Percentiles rank a stretch among this genome's conserved stretches.
Evolutionary conservation across 1,139 yeast genomes (phyloP).

Genomic region (Geotrichum fermentans): DNA sequence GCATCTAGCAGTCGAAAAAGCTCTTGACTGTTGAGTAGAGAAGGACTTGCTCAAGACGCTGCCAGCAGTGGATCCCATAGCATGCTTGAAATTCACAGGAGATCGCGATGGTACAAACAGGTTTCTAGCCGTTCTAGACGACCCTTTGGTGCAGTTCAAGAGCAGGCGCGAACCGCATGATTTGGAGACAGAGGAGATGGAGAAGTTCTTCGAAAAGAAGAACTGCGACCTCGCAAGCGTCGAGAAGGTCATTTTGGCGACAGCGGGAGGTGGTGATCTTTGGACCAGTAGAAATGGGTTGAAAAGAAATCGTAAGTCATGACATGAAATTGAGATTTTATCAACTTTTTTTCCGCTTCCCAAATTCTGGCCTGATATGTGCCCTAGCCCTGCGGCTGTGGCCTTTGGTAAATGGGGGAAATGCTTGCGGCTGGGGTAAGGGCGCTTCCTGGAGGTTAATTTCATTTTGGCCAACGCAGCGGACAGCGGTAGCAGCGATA

Average conservation of each 20-base stretch:
- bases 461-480: no score
- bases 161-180: slow-evolving; percentile 30
- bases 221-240: slow-evolving; percentile 38
- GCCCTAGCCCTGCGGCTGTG: not conserved
- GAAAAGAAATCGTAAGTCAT: not conserved
- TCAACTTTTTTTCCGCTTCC: not conserved
- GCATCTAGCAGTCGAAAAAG: slow-evolving; percentile 17
- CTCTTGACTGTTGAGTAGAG: not conserved
- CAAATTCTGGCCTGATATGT: not conserved
- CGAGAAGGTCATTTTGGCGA: slow-evolving; percentile 21
- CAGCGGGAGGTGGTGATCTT: slow-evolving; percentile 23
- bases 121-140: not conserved
- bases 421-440: no score
- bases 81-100: not conserved
- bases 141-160: slow-evolving; percentile 3
- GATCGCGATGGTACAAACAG: not conserved
- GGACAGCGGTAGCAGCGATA: no score
- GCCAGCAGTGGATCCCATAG: not conserved
- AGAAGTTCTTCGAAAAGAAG: slow-evolving; percentile 32
- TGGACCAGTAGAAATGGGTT: slow-evolving; percentile 11
- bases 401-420: no score
- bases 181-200: slow-evolving; percentile 29
- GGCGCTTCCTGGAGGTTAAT: no score
- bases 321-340: not conserved
- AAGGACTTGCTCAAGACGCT: not conserved